Evolutionary conservation across 208 protist species (phyloP).

Genomic region (Acanthamoeba pearcei): DNA sequence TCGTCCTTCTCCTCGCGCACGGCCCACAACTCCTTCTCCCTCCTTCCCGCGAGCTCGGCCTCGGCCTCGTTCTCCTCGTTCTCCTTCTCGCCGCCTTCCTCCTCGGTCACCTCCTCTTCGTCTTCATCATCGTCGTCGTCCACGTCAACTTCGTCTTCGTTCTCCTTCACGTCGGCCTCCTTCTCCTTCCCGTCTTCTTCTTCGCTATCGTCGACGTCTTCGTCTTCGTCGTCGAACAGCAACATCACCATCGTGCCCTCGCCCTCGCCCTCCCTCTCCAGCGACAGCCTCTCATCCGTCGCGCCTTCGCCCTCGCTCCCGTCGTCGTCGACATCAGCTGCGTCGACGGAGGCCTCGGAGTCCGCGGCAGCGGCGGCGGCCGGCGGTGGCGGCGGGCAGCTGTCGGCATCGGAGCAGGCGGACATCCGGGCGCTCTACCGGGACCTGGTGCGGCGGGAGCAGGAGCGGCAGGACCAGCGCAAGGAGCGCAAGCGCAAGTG

Average conservation of each 20-base stretch:
- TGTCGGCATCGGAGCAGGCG: neutral
- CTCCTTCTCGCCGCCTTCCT: neutral
- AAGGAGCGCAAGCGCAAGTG: neutral
- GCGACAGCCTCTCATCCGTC: neutral
- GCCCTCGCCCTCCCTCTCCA: neutral
- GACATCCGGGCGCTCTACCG: neutral
- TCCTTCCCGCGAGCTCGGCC: neutral
- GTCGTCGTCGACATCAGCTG: neutral
- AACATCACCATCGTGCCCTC: neutral
- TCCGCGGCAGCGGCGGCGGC: too few relatives aligned
- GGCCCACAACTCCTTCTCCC: neutral
- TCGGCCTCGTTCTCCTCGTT: neutral
- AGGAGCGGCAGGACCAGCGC: neutral
- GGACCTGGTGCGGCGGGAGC: neutral
- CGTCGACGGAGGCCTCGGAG: too few relatives aligned
- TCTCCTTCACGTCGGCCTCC: neutral
- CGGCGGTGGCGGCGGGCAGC: neutral
- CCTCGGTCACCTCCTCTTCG: neutral
- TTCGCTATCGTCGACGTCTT: too few relatives aligned
- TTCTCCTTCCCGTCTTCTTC: neutral
- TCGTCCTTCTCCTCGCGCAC: neutral
- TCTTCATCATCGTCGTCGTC: neutral
- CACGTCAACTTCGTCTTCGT: neutral
- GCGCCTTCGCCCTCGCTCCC: neutral
- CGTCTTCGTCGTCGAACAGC: neutral